phyloP scores from a whole-genome alignment of 1,139 yeast genomes.

The Entelexis paramagnoliae region DNA sequence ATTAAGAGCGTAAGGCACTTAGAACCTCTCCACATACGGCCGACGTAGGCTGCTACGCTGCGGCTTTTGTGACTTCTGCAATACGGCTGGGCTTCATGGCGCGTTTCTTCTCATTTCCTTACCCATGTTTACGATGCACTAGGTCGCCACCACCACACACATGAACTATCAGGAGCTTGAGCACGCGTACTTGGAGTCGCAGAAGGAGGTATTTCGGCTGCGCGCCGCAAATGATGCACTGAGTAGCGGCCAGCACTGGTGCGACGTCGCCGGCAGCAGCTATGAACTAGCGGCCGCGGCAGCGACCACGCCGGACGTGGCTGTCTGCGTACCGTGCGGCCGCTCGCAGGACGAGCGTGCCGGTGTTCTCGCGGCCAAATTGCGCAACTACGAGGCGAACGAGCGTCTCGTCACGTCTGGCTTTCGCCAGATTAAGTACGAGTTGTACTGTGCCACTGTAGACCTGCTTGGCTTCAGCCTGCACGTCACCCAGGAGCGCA shows the following conservation, averaged over 20 bases:
- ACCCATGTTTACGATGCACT: not conserved
- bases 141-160: not conserved
- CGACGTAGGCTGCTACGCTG: too few relatives aligned
- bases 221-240: not conserved
- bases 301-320: too few relatives aligned
- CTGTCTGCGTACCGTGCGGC: too few relatives aligned
- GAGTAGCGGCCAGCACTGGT: slow-evolving; percentile 6
- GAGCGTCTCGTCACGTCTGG: slow-evolving; percentile 4
- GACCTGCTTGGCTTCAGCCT: slow-evolving; percentile 19
- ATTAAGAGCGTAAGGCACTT: too few relatives aligned
- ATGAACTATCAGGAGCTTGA: not conserved
- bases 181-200: not conserved
- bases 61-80: too few relatives aligned
- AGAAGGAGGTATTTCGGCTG: not conserved
- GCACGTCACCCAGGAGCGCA: slow-evolving; percentile 9
- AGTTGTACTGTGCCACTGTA: slow-evolving; percentile 18
- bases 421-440: slow-evolving; percentile 19
- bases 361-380: not conserved
- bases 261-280: slow-evolving; percentile 9
- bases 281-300: not conserved
- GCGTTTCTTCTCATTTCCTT: too few relatives aligned
- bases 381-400: slow-evolving; percentile 2
- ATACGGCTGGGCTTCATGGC: too few relatives aligned
- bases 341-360: not conserved
- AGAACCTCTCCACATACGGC: too few relatives aligned